Evolutionary conservation across 2,329 filamentous ascomycete species (phyloP).

Genomic region (Akanthomyces muscarius): DNA sequence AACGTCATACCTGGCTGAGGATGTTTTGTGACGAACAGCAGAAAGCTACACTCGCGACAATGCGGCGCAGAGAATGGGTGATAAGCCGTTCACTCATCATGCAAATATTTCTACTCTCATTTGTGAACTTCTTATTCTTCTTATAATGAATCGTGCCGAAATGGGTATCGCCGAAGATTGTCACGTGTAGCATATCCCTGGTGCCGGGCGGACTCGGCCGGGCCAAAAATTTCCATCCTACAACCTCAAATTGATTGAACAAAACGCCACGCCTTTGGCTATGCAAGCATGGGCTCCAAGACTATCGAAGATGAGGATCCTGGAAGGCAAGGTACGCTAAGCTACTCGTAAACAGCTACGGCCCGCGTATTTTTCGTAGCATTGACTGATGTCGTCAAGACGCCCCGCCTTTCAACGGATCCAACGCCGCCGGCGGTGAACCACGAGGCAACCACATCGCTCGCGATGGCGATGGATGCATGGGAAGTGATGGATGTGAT

Average conservation of each 20-base stretch:
- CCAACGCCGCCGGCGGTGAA: conserved; percentile 11
- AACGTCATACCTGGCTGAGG: no score
- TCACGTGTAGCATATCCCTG: neutral
- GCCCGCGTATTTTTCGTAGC: neutral
- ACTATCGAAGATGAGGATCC: conserved; percentile 16
- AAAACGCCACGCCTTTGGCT: neutral
- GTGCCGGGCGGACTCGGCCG: neutral
- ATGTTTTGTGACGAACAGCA: no score
- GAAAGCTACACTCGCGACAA: no score
- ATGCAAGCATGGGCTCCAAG: conserved; percentile 19
- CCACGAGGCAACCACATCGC: conserved; percentile 14
- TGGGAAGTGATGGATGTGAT: conserved; percentile 13
- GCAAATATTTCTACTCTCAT: no score
- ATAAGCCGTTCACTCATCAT: no score
- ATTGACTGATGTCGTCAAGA: conserved; percentile 4
- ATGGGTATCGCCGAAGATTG: neutral
- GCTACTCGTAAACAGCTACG: neutral
- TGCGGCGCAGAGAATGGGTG: no score
- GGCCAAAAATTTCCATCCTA: neutral
- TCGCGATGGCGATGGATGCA: conserved; percentile 16
- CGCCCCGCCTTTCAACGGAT: conserved; percentile 12
- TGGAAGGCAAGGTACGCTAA: conserved; percentile 14
- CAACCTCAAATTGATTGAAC: neutral
- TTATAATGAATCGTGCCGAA: neutral
- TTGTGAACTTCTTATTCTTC: neutral